Evolutionary conservation across 805 yeast species (phyloP).

Genomic region (Kazachstania psychrophila): DNA sequence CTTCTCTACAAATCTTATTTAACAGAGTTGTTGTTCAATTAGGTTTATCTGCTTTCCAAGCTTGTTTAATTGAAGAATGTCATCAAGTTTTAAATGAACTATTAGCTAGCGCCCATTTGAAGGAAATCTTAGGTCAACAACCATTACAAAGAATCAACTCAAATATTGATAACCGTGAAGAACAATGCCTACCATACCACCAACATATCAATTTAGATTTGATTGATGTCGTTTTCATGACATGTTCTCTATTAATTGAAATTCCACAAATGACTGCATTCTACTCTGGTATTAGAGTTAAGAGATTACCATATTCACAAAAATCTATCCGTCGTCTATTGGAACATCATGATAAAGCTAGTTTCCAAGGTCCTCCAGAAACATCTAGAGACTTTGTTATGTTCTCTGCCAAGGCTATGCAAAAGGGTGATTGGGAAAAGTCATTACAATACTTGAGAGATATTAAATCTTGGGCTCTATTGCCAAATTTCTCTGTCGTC

Average conservation of each 20-base stretch:
- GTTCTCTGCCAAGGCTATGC: slow-evolving; percentile 83
- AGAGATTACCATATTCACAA: slow-evolving; percentile 45
- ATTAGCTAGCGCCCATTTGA: slow-evolving; percentile 74
- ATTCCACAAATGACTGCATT: slow-evolving; percentile 81
- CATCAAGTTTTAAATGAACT: slow-evolving; percentile 83
- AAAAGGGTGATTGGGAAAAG: slow-evolving; percentile 80
- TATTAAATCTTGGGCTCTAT: slow-evolving; percentile 72
- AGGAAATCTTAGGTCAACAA: slow-evolving; percentile 92
- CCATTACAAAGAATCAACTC: slow-evolving; percentile 49
- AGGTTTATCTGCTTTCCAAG: slow-evolving; percentile 91
- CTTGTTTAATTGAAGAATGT: slow-evolving; percentile 75
- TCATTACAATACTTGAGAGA: slow-evolving; percentile 53
- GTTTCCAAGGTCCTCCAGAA: slow-evolving; percentile 96
- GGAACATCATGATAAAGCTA: slow-evolving; percentile 89
- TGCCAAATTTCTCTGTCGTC: slow-evolving; percentile 58
- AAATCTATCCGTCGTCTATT: slow-evolving; percentile 86
- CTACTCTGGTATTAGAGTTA: slow-evolving; percentile 49
- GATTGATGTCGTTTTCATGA: slow-evolving; percentile 87
- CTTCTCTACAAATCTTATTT: slow-evolving; percentile 80
- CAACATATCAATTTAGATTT: slow-evolving; percentile 95
- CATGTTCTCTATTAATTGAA: slow-evolving; percentile 81
- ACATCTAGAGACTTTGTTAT: slow-evolving; percentile 87
- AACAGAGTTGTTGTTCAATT: slow-evolving; percentile 93
- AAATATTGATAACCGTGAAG: slow-evolving; percentile 31
- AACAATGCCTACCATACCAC: slow-evolving; percentile 90